Evolutionary conservation across 306 rosid species (phyloP), one percentile per base, ranked within the genome.

Genomic region (Senna siamea): DNA sequence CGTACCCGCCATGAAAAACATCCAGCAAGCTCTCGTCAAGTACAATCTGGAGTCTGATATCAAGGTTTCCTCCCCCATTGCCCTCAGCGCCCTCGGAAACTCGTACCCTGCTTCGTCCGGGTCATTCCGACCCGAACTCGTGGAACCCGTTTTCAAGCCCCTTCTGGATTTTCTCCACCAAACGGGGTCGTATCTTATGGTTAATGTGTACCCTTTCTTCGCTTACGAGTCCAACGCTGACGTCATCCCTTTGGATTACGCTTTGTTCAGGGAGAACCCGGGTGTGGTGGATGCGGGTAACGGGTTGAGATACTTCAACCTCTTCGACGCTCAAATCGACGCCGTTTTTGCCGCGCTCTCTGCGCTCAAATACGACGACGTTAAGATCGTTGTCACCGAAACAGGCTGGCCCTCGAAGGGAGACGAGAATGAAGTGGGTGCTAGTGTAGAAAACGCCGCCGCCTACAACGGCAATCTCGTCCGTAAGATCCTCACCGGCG

Each of bases 391-490:
- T 0, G 90, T 95, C 0, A 78, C 96, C 0, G 99, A 95, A 26
- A 92, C 99, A 0, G 99, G 99, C 0, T 95, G 99, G 99, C 99
- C 99, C 15, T 92, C 99, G 0, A 79, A 83, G 23, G 99, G 99
- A 0, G 99, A 92, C 44, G 80, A 75, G 17, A 89, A 81, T 22
- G 99, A 95, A 68, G 60, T 86, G 22, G 99, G 99, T n/a, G 99
- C 99, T 0, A 88, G 86, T 11, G 1, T 87, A 4, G 86, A 82
- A 7, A 95, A 92, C 78, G 99, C 99, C 2, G 97, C 97, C 0
- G 92, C 99, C 0, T 95, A 86, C 90, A 95, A 95, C 76, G 99
- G 91, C 0, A 90, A 90, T 58, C 93, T 95, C 46, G 86, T 92
- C 82, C 96, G 93, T 15, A 82, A 96, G 85, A 86, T 95, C 48